phyloP scores from a whole-genome alignment of 2,329 filamentous ascomycete genomes.

The Paraphaeosphaeria sporulosa region DNA sequence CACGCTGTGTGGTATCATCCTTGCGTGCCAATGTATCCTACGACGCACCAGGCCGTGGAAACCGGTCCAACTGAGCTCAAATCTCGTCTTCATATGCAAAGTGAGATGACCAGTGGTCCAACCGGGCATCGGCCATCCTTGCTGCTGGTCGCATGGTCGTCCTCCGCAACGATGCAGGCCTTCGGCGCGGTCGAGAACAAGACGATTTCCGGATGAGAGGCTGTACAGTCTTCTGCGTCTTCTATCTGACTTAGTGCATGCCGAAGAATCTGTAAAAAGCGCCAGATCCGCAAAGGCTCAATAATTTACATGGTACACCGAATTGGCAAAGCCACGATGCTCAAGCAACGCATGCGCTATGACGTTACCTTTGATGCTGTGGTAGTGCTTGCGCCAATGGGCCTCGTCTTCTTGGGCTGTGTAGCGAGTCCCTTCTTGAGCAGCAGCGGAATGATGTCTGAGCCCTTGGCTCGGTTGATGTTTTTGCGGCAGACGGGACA shows the following conservation, averaged over 20 bases:
- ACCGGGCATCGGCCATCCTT: neutral
- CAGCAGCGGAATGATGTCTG: conserved; percentile 53
- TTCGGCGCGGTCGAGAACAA: neutral
- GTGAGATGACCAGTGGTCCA: neutral
- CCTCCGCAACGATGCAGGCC: neutral
- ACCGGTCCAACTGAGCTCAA: neutral
- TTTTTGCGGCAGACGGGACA: conserved; percentile 59
- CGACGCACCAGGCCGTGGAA: neutral
- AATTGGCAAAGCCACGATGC: neutral
- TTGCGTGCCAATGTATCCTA: neutral
- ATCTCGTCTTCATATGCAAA: neutral
- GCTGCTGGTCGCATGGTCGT: neutral
- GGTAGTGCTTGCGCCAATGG: conserved; percentile 16
- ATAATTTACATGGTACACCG: neutral
- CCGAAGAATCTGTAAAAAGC: neutral
- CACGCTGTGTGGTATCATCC: neutral
- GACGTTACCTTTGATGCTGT: conserved; percentile 19
- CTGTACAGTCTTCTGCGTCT: neutral
- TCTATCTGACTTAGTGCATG: neutral
- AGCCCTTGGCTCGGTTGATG: conserved; percentile 49
- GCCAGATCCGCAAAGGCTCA: no score
- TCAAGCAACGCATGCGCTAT: conserved; percentile 7
- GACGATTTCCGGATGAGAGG: neutral
- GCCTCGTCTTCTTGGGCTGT: conserved; percentile 40
- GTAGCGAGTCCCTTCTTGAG: conserved; percentile 50